These are phyloP conservation scores for Rubus parviflorus DNA, from an alignment of 306 rosid genomes.

Conservation along the genomic window DNA sequence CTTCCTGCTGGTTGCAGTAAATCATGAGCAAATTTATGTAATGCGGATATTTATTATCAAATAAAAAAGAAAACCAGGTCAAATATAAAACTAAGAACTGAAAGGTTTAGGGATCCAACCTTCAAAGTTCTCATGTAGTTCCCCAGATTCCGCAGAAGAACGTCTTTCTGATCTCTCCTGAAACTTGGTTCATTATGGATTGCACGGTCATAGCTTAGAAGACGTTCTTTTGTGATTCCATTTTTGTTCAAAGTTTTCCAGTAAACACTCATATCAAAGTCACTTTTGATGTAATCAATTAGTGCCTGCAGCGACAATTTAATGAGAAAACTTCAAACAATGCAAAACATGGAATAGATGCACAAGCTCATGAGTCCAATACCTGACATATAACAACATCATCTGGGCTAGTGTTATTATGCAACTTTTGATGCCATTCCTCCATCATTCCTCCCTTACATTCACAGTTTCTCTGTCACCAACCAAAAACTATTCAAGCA, in stretches of 20 bases:
- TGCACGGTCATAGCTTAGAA: slow-evolving; percentile 91
- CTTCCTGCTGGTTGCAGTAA: slow-evolving; percentile 10
- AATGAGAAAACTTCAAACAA: slow-evolving; percentile 22
- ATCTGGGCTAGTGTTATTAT: slow-evolving; percentile 98
- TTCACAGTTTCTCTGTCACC: slow-evolving; percentile 69
- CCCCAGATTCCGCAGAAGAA: slow-evolving; percentile 86
- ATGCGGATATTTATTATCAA: neutral
- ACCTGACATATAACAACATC: slow-evolving; percentile 99
- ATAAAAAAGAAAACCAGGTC: slow-evolving; percentile 13
- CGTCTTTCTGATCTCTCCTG: slow-evolving; percentile 73
- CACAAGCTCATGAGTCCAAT: slow-evolving; percentile 33
- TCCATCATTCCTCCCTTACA: slow-evolving; percentile 97
- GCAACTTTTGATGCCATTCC: slow-evolving; percentile 99
- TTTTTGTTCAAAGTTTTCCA: slow-evolving; percentile 91
- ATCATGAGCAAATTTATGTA: slow-evolving; percentile 19
- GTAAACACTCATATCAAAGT: slow-evolving; percentile 74
- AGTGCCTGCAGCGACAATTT: slow-evolving; percentile 65
- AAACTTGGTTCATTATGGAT: slow-evolving; percentile 87
- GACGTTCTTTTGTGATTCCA: slow-evolving; percentile 97
- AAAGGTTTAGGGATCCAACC: slow-evolving; percentile 52
- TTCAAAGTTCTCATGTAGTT: slow-evolving; percentile 90
- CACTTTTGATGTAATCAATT: slow-evolving; percentile 68
- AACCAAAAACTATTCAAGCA: slow-evolving; percentile 25
- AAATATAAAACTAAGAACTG: slow-evolving; percentile 19
- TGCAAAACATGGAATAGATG: slow-evolving; percentile 18